phyloP scores from a whole-genome alignment of 768 basidiomycete genomes.

The Tubosaeta brunneosetosa region DNA sequence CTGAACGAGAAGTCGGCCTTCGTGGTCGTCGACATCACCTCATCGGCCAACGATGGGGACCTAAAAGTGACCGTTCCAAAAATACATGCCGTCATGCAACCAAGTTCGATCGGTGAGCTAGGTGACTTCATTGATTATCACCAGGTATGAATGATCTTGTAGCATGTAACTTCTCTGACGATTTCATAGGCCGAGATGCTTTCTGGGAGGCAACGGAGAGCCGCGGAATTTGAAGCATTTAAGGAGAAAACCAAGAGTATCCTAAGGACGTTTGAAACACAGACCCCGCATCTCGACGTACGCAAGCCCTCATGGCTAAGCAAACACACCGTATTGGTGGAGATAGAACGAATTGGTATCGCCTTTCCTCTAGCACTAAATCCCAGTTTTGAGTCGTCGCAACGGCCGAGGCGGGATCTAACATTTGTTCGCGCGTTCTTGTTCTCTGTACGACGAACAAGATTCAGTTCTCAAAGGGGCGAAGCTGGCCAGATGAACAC shows the following conservation, averaged over 20 bases:
- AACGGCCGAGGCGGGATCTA: constrained; percentile 35
- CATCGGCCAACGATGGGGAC: constrained; percentile 32
- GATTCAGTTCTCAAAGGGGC: constrained; percentile 67
- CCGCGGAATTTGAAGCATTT: constrained; percentile 74
- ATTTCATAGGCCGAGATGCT: constrained; percentile 64
- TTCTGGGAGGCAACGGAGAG: constrained; percentile 68
- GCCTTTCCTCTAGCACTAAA: constrained; percentile 80
- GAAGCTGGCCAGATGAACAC: constrained; percentile 77
- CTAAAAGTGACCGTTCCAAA: constrained; percentile 60
- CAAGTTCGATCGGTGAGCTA: constrained; percentile 86
- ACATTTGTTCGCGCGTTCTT: constrained; percentile 72
- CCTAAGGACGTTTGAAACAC: constrained; percentile 69
- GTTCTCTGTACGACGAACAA: constrained; percentile 72
- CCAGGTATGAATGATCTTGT: constrained; percentile 45
- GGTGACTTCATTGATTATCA: constrained; percentile 85
- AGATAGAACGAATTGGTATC: constrained; percentile 70
- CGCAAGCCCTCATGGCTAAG: constrained; percentile 49
- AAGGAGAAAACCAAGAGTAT: constrained; percentile 75
- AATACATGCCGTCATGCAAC: constrained; percentile 91
- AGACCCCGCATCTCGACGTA: constrained; percentile 29
- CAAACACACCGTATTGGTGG: constrained; percentile 49
- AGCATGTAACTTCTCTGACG: constrained; percentile 7
- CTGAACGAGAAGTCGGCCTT: constrained; percentile 73
- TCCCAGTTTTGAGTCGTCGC: constrained; percentile 49
- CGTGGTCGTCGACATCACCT: constrained; percentile 71